phyloP scores from a whole-genome alignment of 2,329 filamentous ascomycete species.

The Cercospora zeae-maydis region DNA sequence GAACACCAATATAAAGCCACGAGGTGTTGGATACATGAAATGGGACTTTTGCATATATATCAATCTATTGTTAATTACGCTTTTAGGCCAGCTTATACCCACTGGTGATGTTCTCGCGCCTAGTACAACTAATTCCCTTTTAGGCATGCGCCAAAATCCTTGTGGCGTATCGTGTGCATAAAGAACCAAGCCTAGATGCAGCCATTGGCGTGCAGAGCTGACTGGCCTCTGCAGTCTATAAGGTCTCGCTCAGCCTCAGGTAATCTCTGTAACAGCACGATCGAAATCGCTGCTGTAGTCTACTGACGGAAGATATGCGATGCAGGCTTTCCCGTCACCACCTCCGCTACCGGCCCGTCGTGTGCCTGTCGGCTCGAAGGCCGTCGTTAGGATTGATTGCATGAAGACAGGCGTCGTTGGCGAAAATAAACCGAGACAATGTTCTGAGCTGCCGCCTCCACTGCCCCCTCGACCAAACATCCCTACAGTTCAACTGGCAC shows the following conservation, averaged over 20 bases:
- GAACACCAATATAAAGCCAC: slow-evolving; percentile 9
- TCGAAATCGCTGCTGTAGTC: not conserved
- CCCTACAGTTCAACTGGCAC: not conserved
- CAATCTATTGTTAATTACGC: not conserved
- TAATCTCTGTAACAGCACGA: not conserved
- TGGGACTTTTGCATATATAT: not conserved
- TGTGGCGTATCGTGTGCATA: not conserved
- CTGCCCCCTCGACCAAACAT: not conserved
- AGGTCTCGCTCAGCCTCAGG: not conserved
- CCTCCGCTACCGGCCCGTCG: not conserved
- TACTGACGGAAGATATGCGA: not conserved
- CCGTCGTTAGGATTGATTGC: not conserved
- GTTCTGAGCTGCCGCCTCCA: not conserved
- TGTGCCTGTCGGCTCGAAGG: not conserved
- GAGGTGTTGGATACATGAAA: not conserved
- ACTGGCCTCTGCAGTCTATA: not conserved
- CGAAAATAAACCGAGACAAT: not conserved
- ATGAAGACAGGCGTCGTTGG: not conserved
- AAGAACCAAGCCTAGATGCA: not conserved
- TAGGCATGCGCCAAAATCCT: not conserved
- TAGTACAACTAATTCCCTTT: not conserved
- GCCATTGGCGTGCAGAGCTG: not conserved
- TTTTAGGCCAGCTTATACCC: not conserved
- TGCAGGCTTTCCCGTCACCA: not conserved
- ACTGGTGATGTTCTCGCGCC: not conserved